Percentiles rank a stretch among this genome's conserved stretches.
These are phyloP conservation scores for Pythium sukuiense DNA, from an alignment of 352 stramenopile species.

Conservation along the genomic window DNA sequence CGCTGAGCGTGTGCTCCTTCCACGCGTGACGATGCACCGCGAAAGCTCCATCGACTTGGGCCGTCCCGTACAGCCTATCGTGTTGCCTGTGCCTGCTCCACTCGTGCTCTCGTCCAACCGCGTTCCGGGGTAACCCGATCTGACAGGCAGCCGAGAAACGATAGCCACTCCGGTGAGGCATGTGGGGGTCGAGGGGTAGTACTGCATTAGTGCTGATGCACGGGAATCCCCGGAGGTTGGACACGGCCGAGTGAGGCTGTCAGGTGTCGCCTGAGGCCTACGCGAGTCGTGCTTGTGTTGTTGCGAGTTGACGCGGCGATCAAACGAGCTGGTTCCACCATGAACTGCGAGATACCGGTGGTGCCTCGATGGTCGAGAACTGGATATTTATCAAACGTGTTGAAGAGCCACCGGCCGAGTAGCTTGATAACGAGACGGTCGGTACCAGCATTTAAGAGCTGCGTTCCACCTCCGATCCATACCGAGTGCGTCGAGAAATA, in stretches of 20 bases:
- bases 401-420: constrained; percentile 10
- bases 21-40: too few species aligned
- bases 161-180: neutral
- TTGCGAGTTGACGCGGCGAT: neutral
- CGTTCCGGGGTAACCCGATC: neutral
- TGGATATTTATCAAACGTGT: constrained; percentile 16
- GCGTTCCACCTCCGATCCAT: constrained; percentile 10
- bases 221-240: neutral
- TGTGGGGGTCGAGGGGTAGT: neutral
- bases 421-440: constrained; percentile 18
- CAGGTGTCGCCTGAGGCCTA: too few species aligned
- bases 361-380: constrained; percentile 3
- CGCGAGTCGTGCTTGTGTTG: neutral
- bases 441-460: constrained; percentile 8
- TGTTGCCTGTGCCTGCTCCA: neutral
- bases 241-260: neutral
- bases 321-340: neutral
- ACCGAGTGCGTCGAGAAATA: constrained; percentile 18
- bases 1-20: too few species aligned
- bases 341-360: neutral
- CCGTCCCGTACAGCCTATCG: neutral
- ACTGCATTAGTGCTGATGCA: neutral
- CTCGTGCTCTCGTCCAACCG: neutral
- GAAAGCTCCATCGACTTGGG: neutral
- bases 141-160: constrained; percentile 1